These are phyloP conservation scores for Tuber microsphaerosporum DNA, from an alignment of 495 filamentous ascomycete species.

Conservation along the genomic window DNA sequence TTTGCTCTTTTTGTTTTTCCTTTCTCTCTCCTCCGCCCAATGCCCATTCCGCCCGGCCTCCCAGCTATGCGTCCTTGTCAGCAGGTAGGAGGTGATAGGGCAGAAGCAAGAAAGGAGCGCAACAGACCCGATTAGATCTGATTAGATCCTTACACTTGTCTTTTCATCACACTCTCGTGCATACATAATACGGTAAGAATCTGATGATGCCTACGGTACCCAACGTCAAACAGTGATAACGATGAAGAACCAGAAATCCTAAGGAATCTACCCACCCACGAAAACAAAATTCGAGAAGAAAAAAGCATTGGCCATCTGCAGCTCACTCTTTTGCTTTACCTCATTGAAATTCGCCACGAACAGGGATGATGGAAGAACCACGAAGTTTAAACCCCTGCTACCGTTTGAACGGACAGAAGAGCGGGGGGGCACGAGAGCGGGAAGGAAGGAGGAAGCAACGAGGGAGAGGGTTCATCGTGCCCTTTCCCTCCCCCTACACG, in stretches of 20 bases:
- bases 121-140: too few species aligned
- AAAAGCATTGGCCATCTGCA: not conserved
- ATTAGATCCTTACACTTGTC: too few species aligned
- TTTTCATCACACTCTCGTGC: too few species aligned
- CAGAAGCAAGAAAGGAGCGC: too few species aligned
- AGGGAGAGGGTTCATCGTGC: not conserved
- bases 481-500: conserved; percentile 6
- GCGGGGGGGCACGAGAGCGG: not conserved
- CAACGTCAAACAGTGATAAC: not conserved
- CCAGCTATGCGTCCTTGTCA: too few species aligned
- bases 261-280: not conserved
- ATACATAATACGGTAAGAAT: too few species aligned
- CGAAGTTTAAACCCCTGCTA: not conserved
- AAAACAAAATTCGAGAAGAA: not conserved
- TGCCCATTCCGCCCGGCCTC: too few species aligned
- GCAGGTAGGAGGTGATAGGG: too few species aligned
- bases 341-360: not conserved
- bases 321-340: not conserved
- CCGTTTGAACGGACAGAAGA: conserved; percentile 1
- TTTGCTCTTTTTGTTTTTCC: too few species aligned
- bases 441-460: not conserved
- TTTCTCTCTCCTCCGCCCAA: too few species aligned
- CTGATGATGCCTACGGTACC: too few species aligned
- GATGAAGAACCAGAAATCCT: not conserved
- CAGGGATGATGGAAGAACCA: not conserved